These are phyloP conservation scores for Setaria viridis DNA, from an alignment of 202 grass and related monocot genomes.

Conservation along the genomic window DNA sequence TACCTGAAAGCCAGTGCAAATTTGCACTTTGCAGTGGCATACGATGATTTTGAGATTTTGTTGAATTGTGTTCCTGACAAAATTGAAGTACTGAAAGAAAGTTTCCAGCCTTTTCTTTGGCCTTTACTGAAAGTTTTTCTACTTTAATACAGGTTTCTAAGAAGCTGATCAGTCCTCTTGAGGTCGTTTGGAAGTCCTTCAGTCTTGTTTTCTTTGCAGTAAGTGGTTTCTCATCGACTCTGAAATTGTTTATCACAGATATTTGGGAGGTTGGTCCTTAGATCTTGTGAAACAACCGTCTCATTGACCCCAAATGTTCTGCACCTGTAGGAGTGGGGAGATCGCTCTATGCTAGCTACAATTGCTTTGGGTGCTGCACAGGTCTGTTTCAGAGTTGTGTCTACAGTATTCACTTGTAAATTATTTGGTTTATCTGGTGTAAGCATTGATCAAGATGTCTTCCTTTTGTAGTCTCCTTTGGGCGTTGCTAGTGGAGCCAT, in stretches of 20 bases:
- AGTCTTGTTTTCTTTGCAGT: conserved; percentile 92
- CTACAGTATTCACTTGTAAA: conserved; percentile 25
- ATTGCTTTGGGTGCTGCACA: conserved; percentile 96
- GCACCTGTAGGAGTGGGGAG: conserved; percentile 82
- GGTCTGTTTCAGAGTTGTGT: conserved; percentile 50
- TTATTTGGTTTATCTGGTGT: conserved; percentile 20
- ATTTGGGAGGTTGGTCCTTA: background rate
- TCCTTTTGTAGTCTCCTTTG: conserved; percentile 72
- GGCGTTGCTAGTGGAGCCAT: conserved; percentile 93
- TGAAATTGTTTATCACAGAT: conserved; percentile 5
- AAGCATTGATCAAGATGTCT: conserved; percentile 17
- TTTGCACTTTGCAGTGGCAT: conserved; percentile 11
- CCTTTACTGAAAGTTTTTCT: conserved; percentile 33
- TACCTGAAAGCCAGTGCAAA: background rate
- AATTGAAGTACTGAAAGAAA: conserved; percentile 24
- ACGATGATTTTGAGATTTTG: background rate
- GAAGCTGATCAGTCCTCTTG: conserved; percentile 82
- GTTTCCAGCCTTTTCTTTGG: background rate
- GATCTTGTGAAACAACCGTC: conserved; percentile 35
- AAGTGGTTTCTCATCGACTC: conserved; percentile 35
- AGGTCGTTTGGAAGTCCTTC: conserved; percentile 92
- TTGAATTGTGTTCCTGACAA: background rate
- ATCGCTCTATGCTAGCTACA: conserved; percentile 98
- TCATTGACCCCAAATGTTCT: conserved; percentile 31
- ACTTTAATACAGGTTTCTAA: conserved; percentile 61